A percentile compares a stretch with the other conserved stretches of the same genome.
Conservation (phyloP, 2,329 filamentous ascomycete genomes). For the Orbilia oligospora region DNA sequence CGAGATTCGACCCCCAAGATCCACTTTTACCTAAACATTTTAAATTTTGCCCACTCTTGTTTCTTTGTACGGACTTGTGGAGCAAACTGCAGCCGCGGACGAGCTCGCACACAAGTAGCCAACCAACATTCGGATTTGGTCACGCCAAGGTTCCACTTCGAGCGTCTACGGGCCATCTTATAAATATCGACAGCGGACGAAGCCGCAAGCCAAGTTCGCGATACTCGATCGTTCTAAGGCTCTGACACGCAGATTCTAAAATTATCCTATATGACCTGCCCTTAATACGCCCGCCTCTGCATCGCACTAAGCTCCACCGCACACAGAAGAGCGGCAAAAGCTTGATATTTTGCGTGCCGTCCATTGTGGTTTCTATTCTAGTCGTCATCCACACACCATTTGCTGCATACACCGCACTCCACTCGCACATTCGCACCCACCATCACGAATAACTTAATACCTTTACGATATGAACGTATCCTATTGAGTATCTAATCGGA, state of each 20-base stretch:
- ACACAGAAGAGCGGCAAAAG: conserved; percentile 40
- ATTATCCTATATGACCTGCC: conserved; percentile 28
- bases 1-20: not conserved
- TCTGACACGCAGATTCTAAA: conserved; percentile 34
- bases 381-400: conserved; percentile 31
- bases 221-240: conserved; percentile 19
- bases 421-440: conserved; percentile 10
- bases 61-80: conserved; percentile 11
- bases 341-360: conserved; percentile 39
- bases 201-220: conserved; percentile 22
- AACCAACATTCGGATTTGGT: conserved; percentile 18
- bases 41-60: not conserved
- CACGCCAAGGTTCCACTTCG: conserved; percentile 34
- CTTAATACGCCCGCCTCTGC: conserved; percentile 23
- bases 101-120: conserved; percentile 5
- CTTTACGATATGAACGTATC: not conserved
- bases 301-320: conserved; percentile 21
- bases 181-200: conserved; percentile 26
- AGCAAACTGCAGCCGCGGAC: conserved; percentile 18
- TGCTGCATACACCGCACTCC: conserved; percentile 24
- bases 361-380: conserved; percentile 46
- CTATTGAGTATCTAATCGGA: conserved; percentile 26
- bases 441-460: conserved; percentile 1
- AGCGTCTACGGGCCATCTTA: conserved; percentile 35
- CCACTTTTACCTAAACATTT: conserved; percentile 1